Evolutionary conservation across 345 rosid species (phyloP).

Genomic region (Excoecaria cochinchinensis): DNA sequence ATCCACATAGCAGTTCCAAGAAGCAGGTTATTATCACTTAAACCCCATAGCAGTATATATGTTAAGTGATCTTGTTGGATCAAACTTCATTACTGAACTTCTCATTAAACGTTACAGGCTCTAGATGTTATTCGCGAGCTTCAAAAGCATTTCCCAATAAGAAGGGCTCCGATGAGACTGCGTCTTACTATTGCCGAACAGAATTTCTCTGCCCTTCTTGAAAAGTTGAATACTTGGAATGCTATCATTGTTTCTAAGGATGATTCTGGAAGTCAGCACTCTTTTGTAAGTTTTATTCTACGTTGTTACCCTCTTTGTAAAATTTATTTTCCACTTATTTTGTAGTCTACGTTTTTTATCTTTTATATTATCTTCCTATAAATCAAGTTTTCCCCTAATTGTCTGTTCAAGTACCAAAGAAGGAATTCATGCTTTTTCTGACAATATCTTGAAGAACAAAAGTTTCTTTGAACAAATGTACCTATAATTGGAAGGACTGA

Average conservation of each 20-base stretch:
- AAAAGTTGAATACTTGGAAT: slow-evolving; percentile 62
- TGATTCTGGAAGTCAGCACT: slow-evolving; percentile 61
- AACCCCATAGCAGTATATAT: not conserved
- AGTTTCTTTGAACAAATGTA: not conserved
- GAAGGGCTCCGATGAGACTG: slow-evolving; percentile 88
- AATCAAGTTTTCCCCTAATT: not conserved
- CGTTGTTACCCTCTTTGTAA: not conserved
- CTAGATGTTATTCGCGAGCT: slow-evolving; percentile 91
- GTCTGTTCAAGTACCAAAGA: not conserved
- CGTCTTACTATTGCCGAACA: slow-evolving; percentile 53
- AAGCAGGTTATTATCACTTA: slow-evolving; percentile 57
- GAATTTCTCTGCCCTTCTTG: slow-evolving; percentile 48
- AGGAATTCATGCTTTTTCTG: not conserved
- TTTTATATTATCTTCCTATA: not conserved
- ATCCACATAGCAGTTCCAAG: slow-evolving; percentile 82
- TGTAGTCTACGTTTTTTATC: not conserved
- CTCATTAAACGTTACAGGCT: slow-evolving; percentile 45
- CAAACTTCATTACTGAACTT: not conserved
- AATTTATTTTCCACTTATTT: not conserved
- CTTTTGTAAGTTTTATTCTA: slow-evolving; percentile 56
- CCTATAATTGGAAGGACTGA: not conserved
- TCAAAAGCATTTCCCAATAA: slow-evolving; percentile 89
- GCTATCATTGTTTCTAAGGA: slow-evolving; percentile 70
- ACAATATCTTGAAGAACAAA: not conserved
- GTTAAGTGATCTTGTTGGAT: not conserved